Conservation (phyloP, 2,329 filamentous ascomycete genomes). For the Cordyceps cicadae region DNA sequence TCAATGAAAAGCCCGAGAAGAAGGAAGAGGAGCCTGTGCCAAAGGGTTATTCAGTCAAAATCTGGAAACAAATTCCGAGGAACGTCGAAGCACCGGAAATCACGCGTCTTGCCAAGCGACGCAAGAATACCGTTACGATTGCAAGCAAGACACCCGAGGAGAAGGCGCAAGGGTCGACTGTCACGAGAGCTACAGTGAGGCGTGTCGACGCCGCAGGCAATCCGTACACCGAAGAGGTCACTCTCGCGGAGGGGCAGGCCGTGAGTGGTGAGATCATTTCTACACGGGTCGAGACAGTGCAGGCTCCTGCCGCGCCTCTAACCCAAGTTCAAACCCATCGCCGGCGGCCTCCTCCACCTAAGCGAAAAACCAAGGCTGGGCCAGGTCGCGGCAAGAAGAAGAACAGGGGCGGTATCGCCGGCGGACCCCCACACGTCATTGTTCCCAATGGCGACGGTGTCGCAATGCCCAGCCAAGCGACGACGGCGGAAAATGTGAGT, state of each 20-base stretch:
- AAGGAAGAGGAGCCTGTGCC: conserved; percentile 52
- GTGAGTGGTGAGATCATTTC: conserved; percentile 75
- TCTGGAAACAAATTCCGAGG: conserved; percentile 55
- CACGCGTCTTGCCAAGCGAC: conserved; percentile 52
- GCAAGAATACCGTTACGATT: conserved; percentile 52
- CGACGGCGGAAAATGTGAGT: conserved; percentile 23
- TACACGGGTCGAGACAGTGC: conserved; percentile 39
- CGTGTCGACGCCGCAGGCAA: conserved; percentile 72
- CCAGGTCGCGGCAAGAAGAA: conserved; percentile 73
- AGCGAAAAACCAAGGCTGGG: conserved; percentile 68
- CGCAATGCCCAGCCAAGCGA: conserved; percentile 12
- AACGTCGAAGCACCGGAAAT: conserved; percentile 45
- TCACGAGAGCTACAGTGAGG: conserved; percentile 74
- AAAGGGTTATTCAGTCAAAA: conserved; percentile 46
- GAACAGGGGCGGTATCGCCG: conserved; percentile 44
- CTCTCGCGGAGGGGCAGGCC: conserved; percentile 67
- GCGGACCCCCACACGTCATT: conserved; percentile 6
- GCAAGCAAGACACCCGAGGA: conserved; percentile 43
- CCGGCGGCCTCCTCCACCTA: conserved; percentile 65
- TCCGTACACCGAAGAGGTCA: conserved; percentile 74
- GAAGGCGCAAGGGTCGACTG: conserved; percentile 40
- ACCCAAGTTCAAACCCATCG: conserved; percentile 43
- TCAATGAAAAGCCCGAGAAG: conserved; percentile 47
- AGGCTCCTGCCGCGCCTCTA: conserved; percentile 45
- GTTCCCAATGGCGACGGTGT: conserved; percentile 25